Conservation (phyloP, 257 asterid genomes). For the Knoxia roxburghii region DNA sequence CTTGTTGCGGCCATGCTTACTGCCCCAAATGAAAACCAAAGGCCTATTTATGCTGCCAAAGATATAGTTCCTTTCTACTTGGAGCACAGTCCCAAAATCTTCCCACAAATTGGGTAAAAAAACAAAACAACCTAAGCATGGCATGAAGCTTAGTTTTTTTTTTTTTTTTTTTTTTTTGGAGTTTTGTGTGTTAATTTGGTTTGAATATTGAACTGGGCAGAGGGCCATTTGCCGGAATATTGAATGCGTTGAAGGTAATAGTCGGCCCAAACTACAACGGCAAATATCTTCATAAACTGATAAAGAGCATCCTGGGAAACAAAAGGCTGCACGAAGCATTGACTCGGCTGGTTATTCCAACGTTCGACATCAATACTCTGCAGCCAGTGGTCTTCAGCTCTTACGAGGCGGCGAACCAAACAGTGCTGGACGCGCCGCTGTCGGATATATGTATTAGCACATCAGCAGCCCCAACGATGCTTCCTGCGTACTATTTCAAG, state of each 20-base stretch:
- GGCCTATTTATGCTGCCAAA: constrained; percentile 50
- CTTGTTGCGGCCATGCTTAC: constrained; percentile 47
- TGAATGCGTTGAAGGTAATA: constrained; percentile 10
- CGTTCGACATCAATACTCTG: constrained; percentile 41
- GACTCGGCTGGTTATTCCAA: constrained; percentile 41
- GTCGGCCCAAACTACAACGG: constrained; percentile 40
- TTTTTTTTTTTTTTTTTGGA: too few relatives aligned
- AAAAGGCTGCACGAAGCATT: constrained; percentile 26
- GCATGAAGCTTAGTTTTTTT: neutral
- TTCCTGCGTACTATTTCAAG: constrained; percentile 52
- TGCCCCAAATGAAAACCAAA: constrained; percentile 36
- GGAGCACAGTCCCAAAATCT: constrained; percentile 37
- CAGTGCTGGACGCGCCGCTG: constrained; percentile 31
- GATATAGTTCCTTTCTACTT: constrained; percentile 45
- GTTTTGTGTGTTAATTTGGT: neutral
- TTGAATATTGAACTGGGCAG: constrained; percentile 13
- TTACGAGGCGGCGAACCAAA: constrained; percentile 7
- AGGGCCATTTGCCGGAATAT: constrained; percentile 23
- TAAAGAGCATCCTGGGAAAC: constrained; percentile 28
- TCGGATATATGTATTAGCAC: constrained; percentile 62
- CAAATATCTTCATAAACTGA: constrained; percentile 29
- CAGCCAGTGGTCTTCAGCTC: constrained; percentile 41
- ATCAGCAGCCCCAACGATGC: constrained; percentile 50
- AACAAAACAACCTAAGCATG: neutral
- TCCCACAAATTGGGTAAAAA: constrained; percentile 30